phyloP scores from a whole-genome alignment of 2,329 filamentous ascomycete genomes.

The Davidsoniella neocaledoniae region DNA sequence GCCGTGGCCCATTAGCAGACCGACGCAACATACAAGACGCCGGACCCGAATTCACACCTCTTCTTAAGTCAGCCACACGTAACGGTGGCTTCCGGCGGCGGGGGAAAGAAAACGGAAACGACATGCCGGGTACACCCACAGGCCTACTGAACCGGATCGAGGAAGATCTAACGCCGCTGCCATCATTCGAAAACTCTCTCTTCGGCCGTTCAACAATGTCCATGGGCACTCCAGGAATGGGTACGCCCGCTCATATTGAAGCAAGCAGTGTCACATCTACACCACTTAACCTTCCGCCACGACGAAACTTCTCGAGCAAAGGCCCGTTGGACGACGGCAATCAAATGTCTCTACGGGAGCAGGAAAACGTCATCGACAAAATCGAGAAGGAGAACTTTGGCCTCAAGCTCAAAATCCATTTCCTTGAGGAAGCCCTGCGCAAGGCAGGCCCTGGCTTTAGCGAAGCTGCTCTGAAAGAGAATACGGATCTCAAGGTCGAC shows the following conservation, averaged over 20 bases:
- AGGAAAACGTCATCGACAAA: conserved; percentile 87
- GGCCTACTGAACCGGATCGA: conserved; percentile 39
- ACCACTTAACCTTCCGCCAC: conserved; percentile 54
- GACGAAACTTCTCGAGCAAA: conserved; percentile 39
- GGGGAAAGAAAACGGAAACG: conserved; percentile 45
- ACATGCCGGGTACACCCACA: conserved; percentile 50
- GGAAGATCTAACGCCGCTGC: conserved; percentile 59
- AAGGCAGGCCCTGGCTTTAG: conserved; percentile 84
- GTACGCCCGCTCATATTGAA: conserved; percentile 47
- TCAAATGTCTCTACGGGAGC: conserved; percentile 78
- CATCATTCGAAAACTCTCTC: conserved; percentile 55
- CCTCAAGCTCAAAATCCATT: conserved; percentile 92
- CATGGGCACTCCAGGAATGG: conserved; percentile 16
- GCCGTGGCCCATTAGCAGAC: conserved; percentile 52
- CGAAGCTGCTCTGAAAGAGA: conserved; percentile 77
- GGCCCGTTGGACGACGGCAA: conserved; percentile 71
- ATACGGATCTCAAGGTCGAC: conserved; percentile 89
- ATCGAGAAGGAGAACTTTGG: conserved; percentile 98
- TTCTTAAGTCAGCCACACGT: conserved; percentile 66
- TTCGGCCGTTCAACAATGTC: conserved; percentile 48
- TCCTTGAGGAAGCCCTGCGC: conserved; percentile 75
- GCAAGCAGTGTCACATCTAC: conserved; percentile 73
- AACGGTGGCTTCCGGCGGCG: conserved; percentile 48
- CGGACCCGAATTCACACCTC: conserved; percentile 77
- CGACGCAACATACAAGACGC: conserved; percentile 52